Percentiles rank a stretch among this genome's conserved stretches.
Conservation (phyloP, 2,329 filamentous ascomycete genomes). For the Aspergillus hiratsukae region DNA sequence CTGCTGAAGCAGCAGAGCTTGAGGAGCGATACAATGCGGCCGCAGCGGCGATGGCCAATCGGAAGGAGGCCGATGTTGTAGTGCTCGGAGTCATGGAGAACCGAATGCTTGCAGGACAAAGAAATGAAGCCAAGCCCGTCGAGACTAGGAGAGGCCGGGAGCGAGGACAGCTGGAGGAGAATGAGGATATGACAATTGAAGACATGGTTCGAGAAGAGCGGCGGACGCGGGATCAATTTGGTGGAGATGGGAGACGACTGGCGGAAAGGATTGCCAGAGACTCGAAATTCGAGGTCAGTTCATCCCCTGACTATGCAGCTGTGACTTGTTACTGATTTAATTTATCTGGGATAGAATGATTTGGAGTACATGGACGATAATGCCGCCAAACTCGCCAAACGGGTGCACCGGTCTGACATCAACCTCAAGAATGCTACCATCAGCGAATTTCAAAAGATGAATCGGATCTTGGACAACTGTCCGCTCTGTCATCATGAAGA, state of each 20-base stretch:
- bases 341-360: conserved; percentile 54
- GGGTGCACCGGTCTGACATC: conserved; percentile 80
- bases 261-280: conserved; percentile 95
- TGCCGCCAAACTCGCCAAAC: conserved; percentile 78
- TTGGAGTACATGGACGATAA: conserved; percentile 98
- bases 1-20: conserved; percentile 68
- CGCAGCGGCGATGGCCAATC: conserved; percentile 56
- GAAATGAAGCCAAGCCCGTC: conserved; percentile 70
- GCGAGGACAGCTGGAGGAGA: conserved; percentile 79
- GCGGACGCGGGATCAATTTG: conserved; percentile 70
- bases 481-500: conserved; percentile 93
- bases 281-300: conserved; percentile 67
- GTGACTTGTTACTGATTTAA: conserved; percentile 13
- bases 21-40: conserved; percentile 81
- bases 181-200: conserved; percentile 91
- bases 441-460: conserved; percentile 83
- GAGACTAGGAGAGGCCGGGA: conserved; percentile 78
- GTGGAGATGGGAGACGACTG: conserved; percentile 74
- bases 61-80: conserved; percentile 62
- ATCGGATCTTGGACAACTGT: conserved; percentile 78
- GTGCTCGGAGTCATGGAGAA: conserved; percentile 86
- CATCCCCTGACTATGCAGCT: not conserved
- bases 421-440: conserved; percentile 86
- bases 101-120: conserved; percentile 73
- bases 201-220: conserved; percentile 97